Evolutionary conservation across 352 stramenopile genomes (phyloP), one percentile per base, ranked within the genome.

Genomic region (Pythium aphanidermatum): DNA sequence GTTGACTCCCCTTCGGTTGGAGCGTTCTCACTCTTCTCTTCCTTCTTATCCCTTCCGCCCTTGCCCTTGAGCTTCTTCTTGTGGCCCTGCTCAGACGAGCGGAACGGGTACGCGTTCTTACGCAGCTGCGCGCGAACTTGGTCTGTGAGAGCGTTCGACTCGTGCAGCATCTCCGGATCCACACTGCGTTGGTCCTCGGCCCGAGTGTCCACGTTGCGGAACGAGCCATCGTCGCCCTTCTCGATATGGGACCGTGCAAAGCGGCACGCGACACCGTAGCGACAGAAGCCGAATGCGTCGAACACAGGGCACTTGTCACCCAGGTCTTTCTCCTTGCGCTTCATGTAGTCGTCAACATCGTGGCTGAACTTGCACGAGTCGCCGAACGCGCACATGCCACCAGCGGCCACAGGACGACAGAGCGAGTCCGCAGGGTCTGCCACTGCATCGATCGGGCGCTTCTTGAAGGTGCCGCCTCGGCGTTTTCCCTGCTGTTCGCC

Each of bases 101-200:
- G 63, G 59, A 98, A 98, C 33, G 81, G 64, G 63, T 97, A 98
- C 57, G 71, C 84, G 41, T 96, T 96, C 66, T 98, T 98, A 13
- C 94, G 75, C 25, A 98, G 63, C 37, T 86, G 72, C 32, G 72
- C 59, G 25, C 84, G 74, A 35, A 95, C 70, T 21, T 86, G 70
- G 51, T 90, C 81, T 12, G 69, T 83, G n/a, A 98, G 58, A n/a
- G 83, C 62, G 62, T 97, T 97, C 23, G 73, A 69, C 45, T 92
- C 71, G 33, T 73, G 42, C 20, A 59, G 65, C 38, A 66, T 64
- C n/a, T 72, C 62, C 19, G 46, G 46, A 1, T 68, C 40, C 0
- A 32, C 35, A 25, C 58, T 42, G 36, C 63, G 63, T 33, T 71
- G 63, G 29, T 61, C 56, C 16, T 62, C 55, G 11, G 46, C 64